phyloP scores from a whole-genome alignment of 768 basidiomycete genomes.

The Suillus fuscotomentosus region DNA sequence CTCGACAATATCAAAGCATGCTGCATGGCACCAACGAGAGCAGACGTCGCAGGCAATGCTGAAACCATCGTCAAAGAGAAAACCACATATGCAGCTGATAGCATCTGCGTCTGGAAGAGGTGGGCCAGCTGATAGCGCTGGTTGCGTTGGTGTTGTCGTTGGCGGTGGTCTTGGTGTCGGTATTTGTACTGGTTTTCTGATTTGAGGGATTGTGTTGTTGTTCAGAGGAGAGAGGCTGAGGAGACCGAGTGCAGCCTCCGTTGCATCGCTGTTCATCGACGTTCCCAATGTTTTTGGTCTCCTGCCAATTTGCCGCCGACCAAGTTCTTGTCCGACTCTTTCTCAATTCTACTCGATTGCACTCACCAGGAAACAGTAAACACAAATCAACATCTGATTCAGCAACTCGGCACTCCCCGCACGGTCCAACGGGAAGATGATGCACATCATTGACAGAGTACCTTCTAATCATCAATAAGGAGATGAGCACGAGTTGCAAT shows the following conservation, averaged over 20 bases:
- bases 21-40: conserved; percentile 80
- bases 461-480: background rate
- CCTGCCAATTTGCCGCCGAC: background rate
- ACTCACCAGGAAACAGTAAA: conserved; percentile 4
- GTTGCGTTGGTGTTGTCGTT: conserved; percentile 13
- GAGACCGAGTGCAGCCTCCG: conserved; percentile 58
- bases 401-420: conserved; percentile 4
- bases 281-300: background rate
- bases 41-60: conserved; percentile 85
- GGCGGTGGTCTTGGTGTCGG: conserved; percentile 10
- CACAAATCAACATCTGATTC: background rate
- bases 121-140: conserved; percentile 10
- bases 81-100: conserved; percentile 75
- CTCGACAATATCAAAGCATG: conserved; percentile 66
- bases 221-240: conserved; percentile 46
- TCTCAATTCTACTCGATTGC: background rate
- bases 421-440: background rate
- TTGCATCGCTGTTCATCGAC: conserved; percentile 53
- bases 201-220: conserved; percentile 40
- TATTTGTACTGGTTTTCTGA: conserved; percentile 31
- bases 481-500: background rate
- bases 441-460: background rate
- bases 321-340: background rate
- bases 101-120: conserved; percentile 40
- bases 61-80: conserved; percentile 76